Evolutionary conservation across 2,329 filamentous ascomycete species (phyloP).

Genomic region (Diaporthe amygdali): DNA sequence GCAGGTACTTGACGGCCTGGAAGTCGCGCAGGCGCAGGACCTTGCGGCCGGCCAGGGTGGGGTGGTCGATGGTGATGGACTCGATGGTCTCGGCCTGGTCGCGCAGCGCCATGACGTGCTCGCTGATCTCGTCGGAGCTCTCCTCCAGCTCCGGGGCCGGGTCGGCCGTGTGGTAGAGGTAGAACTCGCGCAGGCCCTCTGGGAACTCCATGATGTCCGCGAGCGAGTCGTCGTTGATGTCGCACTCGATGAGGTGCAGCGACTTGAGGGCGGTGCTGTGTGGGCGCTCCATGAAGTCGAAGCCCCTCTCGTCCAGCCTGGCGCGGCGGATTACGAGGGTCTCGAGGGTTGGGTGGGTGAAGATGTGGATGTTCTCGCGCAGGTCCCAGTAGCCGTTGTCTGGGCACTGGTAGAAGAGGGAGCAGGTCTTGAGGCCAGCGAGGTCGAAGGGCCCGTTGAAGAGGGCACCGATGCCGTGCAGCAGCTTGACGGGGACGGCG

Average conservation of each 20-base stretch:
- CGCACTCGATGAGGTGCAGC: constrained; percentile 54
- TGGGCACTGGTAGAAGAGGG: constrained; percentile 51
- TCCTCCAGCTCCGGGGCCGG: constrained; percentile 50
- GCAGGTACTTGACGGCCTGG: constrained; percentile 43
- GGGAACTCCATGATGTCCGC: constrained; percentile 49
- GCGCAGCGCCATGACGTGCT: constrained; percentile 50
- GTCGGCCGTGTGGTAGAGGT: constrained; percentile 49
- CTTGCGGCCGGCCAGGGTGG: constrained; percentile 44
- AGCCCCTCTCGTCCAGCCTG: constrained; percentile 51
- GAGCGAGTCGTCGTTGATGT: constrained; percentile 52
- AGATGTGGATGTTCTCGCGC: constrained; percentile 57
- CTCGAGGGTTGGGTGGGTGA: constrained; percentile 54
- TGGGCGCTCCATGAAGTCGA: constrained; percentile 52
- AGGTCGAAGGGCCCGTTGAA: constrained; percentile 58
- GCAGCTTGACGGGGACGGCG: constrained; percentile 47
- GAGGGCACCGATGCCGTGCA: constrained; percentile 52
- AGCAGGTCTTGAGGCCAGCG: constrained; percentile 51
- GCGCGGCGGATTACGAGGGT: constrained; percentile 49
- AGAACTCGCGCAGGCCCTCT: constrained; percentile 49
- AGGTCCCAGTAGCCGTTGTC: constrained; percentile 54
- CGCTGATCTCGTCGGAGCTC: constrained; percentile 50
- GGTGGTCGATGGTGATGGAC: constrained; percentile 50
- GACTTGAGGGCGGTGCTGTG: constrained; percentile 49
- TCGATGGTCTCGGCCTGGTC: constrained; percentile 48
- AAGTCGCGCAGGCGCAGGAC: constrained; percentile 51